Base-by-base conservation (phyloP, 2,329 filamentous ascomycete species). In the Sporothrix curviconia region DNA sequence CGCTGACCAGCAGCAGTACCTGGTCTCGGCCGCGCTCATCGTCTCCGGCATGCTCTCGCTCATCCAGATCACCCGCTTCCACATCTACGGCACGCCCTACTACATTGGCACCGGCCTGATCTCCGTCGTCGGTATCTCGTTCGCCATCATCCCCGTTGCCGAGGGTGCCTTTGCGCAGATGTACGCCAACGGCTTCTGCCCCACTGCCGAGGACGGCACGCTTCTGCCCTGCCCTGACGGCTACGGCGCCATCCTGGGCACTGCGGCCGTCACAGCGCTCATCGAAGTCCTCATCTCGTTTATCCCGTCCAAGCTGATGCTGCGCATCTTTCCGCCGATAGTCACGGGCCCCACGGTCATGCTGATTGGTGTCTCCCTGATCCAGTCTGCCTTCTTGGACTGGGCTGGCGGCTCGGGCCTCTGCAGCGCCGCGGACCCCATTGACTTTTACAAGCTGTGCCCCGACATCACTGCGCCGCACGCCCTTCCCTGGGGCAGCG, bases 101-200 rank as follows among this genome's bases (percentile, higher is more conserved):
- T 89, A 83, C 62, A 72, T 91, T 59, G 88, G 90, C 11, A 94
- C 90, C 0, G 90, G 90, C 2, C 73, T 64, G 28, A 84, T 94
- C 58, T 90, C 86, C 0, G 90, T 91, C 3, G 87, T 90, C 3
- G 88, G 87, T 15, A 86, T 90, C 15, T 89, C 87, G 0, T 92
- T 92, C 67, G 79, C 86, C 46, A 85, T 88, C 60, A 89, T 92
- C 60, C 82, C 86, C 3, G 83, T 91, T 25, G 87, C 88, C 1
- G 80, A 79, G 32, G 86, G 88, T 47, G 87, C 84, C 4, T 81
- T 94, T 42, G 69, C 76, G 2, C 87, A 92, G 67, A 92, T 92
- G 87, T 92, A 92, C 68, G 74, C 74, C 49, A 87, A 85, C 58
- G 89, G 89, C 4, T 87, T 79, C 67, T 87, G 84, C 61, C 79